Base-by-base conservation (phyloP, 2,329 filamentous ascomycete species). In the Colletotrichum plurivorum region DNA sequence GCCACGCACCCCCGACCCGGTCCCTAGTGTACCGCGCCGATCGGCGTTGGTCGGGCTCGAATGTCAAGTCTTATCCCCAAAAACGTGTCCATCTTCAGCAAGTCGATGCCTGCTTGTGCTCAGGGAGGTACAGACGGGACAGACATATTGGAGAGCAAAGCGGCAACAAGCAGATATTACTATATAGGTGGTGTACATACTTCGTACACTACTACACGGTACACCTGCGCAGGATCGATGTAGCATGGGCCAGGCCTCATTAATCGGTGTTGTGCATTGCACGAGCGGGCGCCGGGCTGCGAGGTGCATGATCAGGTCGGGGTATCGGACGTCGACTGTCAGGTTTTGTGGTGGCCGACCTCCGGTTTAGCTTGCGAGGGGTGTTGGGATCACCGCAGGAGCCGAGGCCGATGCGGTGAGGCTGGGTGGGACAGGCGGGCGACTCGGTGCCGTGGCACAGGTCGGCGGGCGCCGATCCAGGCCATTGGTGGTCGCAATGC, bases 201-300 rank as follows among this genome's bases (percentile, higher is more conserved):
- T 36, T 36, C 6, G 31, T 10, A 36, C 31, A 10, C 31, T 25
- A 25, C 22, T 25, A 25, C n/a, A n/a, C n/a, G n/a, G 27, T 6
- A 31, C 9, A 10, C 31, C 31, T 9, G 31, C 31, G 31, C 31
- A 36, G 31, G 31, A 36, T 36, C 43, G 61, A 54, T 31, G 22
- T 31, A 68, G 18, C 58, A 68, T 68, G 27, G 46, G 48, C 41
- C 54, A 67, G 39, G 20, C 27, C 45, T 63, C 39, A 53, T 67
- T 39, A 54, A 53, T 48, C 61, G 65, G n/a, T 54, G 53, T 48
- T 22, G 48, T 68, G 25, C 60, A 65, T 58, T 25, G 39, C 18
- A 48, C 31, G n/a, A 68, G n/a, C 39, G 60, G 53, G 65, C 60
- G 56, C 41, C 41, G 39, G 39, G 27, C 18, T 22, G 41, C 18